Evolutionary conservation across 2,329 filamentous ascomycete genomes (phyloP).

Genomic region (Cladorrhinum sp.): DNA sequence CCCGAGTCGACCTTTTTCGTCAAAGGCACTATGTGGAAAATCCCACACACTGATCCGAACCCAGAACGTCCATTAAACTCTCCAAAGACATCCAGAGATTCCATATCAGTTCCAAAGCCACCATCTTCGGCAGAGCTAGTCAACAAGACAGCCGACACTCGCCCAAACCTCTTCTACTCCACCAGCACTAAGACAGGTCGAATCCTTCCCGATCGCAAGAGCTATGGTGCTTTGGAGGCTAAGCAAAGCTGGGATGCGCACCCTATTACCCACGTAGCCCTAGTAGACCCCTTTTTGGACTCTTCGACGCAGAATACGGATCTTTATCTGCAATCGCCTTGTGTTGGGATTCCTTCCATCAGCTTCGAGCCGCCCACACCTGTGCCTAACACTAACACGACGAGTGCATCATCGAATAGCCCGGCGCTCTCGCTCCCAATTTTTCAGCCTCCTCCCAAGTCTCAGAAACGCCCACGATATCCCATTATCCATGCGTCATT

Average conservation of each 20-base stretch:
- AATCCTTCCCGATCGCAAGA: conserved; percentile 9
- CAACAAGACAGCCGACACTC: conserved; percentile 4
- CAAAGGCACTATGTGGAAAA: conserved; percentile 14
- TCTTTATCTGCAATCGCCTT: background rate
- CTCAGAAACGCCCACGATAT: background rate
- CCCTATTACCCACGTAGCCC: background rate
- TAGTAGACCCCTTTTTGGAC: background rate
- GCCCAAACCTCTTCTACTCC: conserved; percentile 9
- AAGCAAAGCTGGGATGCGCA: conserved; percentile 3
- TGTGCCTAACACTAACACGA: background rate
- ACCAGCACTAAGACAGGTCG: conserved; percentile 5
- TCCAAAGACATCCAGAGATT: background rate
- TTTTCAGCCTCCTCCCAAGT: background rate
- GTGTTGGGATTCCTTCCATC: background rate
- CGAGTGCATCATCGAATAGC: background rate
- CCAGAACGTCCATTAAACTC: background rate
- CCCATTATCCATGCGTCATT: background rate
- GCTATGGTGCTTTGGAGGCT: conserved; percentile 6
- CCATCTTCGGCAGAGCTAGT: conserved; percentile 11
- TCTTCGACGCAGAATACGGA: background rate
- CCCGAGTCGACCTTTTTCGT: conserved; percentile 16
- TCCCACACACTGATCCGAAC: conserved; percentile 4
- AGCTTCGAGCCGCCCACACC: background rate
- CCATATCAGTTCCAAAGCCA: background rate
- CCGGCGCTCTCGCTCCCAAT: background rate